Percentiles rank a stretch among this genome's conserved stretches.
Evolutionary conservation across 208 protist genomes (phyloP).

Genomic region (Trichomonas vaginalis): DNA sequence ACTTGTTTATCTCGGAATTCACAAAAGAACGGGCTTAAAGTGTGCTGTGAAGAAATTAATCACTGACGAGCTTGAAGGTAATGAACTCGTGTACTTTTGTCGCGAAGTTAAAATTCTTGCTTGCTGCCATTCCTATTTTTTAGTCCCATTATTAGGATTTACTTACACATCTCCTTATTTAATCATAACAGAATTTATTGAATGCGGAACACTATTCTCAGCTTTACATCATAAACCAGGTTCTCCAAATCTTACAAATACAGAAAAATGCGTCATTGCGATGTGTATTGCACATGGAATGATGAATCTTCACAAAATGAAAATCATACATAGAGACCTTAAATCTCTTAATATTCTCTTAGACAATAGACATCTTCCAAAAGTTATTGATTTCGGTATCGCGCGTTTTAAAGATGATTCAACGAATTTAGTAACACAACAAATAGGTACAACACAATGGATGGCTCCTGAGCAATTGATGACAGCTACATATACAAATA

Average conservation of each 20-base stretch:
- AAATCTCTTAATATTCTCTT: neutral
- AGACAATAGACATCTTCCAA: neutral
- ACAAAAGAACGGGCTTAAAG: neutral
- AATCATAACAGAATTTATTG: neutral
- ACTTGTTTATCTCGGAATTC: neutral
- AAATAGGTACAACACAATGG: neutral
- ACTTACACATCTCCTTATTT: neutral
- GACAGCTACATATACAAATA: neutral
- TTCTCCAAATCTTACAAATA: neutral
- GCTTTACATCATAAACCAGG: neutral
- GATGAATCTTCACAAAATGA: neutral
- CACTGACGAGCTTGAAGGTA: neutral
- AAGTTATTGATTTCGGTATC: neutral
- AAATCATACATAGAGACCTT: neutral
- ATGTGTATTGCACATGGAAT: neutral
- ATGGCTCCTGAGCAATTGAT: neutral
- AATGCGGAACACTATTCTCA: neutral
- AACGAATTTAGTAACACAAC: neutral
- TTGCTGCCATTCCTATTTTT: neutral
- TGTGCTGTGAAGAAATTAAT: neutral
- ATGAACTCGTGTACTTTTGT: neutral
- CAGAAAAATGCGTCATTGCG: neutral
- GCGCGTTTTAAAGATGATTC: neutral
- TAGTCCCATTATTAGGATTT: neutral
- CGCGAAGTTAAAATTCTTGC: conserved; percentile 1